Evolutionary conservation across 352 stramenopile genomes (phyloP), one percentile per base, ranked within the genome.

Genomic region (Phytophthora sp.): DNA sequence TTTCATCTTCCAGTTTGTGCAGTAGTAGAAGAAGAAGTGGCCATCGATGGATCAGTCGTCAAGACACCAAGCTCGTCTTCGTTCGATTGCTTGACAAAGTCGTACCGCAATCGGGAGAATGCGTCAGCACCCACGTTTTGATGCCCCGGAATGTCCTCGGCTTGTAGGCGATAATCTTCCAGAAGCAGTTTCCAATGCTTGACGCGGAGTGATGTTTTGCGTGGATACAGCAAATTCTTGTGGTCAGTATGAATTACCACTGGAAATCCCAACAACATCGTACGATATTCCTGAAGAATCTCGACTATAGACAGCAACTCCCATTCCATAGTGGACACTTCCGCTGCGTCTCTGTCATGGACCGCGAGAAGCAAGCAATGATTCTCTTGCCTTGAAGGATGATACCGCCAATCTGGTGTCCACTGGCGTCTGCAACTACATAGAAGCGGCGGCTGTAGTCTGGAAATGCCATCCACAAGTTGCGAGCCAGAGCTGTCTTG

Each of bases 101-200:
- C 30, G 7, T 63, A 63, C 3, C 38, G 38, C 11, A 44, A 51
- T 11, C 49, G 36, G 3, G 49, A 66, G 5, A 66, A 56, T 3
- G 47, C 49, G 35, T 67, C 47, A 20, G 49, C 41, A 9, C 59
- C 59, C 4, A 61, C n/a, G 16, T 67, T 61, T 27, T 54, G 27
- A 1, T 18, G 1, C 13, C 58, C 58, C 7, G 38, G 39, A 2
- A 66, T 26, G 27, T 60, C 49, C 11, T 60, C 7, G 0, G 30
- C 35, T 4, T 8, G 18, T 13, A 60, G 31, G 1, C 58, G 49
- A 55, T 36, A 60, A 20, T 60, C 49, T 23, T 39, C 35, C 0
- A 60, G 39, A 1, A 63, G 18, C 3, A 51, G 7, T 11, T 60
- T 47, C 49, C 47, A 51, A 7, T 31, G 39, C 15, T 52, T 45